These are phyloP conservation scores for Apiotrichum mycotoxinovorans DNA, from an alignment of 1,284 basidiomycete species.

Conservation along the genomic window DNA sequence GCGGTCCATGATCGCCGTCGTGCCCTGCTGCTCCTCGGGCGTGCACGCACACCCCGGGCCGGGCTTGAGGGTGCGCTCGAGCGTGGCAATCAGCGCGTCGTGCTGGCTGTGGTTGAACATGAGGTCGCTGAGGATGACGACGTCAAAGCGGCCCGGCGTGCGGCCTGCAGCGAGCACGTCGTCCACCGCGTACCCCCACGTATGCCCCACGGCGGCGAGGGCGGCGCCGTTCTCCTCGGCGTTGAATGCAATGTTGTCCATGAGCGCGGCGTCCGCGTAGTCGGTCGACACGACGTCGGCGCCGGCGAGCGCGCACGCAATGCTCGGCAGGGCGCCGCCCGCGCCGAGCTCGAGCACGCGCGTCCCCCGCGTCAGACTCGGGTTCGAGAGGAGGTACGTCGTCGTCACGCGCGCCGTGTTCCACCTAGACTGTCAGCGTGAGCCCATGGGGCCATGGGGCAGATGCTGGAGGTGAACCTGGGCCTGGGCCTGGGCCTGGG, in stretches of 20 bases:
- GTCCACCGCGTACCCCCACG: constrained; percentile 74
- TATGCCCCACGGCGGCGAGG: constrained; percentile 59
- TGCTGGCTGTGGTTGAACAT: constrained; percentile 62
- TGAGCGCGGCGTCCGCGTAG: constrained; percentile 77
- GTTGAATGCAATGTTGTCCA: constrained; percentile 75
- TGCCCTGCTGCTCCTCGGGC: neutral
- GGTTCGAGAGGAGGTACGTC: constrained; percentile 60
- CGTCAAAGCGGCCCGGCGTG: constrained; percentile 58
- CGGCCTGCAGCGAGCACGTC: constrained; percentile 53
- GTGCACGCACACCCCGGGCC: constrained; percentile 23
- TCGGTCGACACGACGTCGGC: constrained; percentile 74
- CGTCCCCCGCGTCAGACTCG: constrained; percentile 42
- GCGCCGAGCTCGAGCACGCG: constrained; percentile 86
- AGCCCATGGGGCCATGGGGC: neutral
- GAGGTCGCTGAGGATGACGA: constrained; percentile 87
- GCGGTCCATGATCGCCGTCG: neutral
- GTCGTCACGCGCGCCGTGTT: constrained; percentile 76
- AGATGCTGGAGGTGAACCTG: no score
- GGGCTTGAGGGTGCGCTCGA: constrained; percentile 55
- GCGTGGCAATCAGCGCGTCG: constrained; percentile 72
- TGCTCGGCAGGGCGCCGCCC: constrained; percentile 80
- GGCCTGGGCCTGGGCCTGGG: no score
- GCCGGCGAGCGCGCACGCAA: constrained; percentile 67
- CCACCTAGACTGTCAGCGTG: constrained; percentile 60
- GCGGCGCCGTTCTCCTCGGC: constrained; percentile 41